Percentiles rank a stretch among this genome's conserved stretches.
phyloP scores from a whole-genome alignment of 805 yeast genomes.

The Saccharomyces eubayanus region DNA sequence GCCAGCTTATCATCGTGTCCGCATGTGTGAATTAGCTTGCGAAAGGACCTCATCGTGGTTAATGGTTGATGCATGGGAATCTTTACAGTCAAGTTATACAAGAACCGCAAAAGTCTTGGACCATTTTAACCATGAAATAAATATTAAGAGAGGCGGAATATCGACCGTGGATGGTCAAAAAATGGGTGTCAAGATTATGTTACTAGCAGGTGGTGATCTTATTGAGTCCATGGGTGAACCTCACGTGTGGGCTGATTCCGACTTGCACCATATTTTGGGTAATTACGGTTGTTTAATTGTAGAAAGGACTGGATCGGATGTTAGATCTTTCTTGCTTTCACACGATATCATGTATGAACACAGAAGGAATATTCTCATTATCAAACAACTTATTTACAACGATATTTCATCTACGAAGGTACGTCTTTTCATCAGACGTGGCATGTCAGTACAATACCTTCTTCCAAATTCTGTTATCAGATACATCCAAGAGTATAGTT shows the following conservation, averaged over 20 bases:
- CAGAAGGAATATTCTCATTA: constrained; percentile 83
- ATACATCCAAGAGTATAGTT: constrained; percentile 84
- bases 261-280: constrained; percentile 89
- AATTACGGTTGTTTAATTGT: constrained; percentile 94
- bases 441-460: constrained; percentile 93
- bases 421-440: constrained; percentile 81
- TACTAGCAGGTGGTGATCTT: constrained; percentile 94
- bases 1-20: constrained; percentile 76
- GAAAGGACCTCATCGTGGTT: constrained; percentile 95
- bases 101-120: constrained; percentile 93
- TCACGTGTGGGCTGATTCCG: constrained; percentile 96
- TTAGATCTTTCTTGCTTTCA: constrained; percentile 78
- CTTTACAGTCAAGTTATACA: constrained; percentile 80
- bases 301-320: constrained; percentile 95
- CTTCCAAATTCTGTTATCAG: constrained; percentile 91
- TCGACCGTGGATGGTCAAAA: constrained; percentile 47
- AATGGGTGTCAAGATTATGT: constrained; percentile 88
- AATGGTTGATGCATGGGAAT: constrained; percentile 99
- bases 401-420: constrained; percentile 95
- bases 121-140: constrained; percentile 92
- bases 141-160: constrained; percentile 86
- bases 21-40: constrained; percentile 98
- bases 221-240: constrained; percentile 99
- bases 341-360: constrained; percentile 98
- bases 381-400: constrained; percentile 91